phyloP scores from a whole-genome alignment of 805 yeast species.

The Peterozyma toletana region DNA sequence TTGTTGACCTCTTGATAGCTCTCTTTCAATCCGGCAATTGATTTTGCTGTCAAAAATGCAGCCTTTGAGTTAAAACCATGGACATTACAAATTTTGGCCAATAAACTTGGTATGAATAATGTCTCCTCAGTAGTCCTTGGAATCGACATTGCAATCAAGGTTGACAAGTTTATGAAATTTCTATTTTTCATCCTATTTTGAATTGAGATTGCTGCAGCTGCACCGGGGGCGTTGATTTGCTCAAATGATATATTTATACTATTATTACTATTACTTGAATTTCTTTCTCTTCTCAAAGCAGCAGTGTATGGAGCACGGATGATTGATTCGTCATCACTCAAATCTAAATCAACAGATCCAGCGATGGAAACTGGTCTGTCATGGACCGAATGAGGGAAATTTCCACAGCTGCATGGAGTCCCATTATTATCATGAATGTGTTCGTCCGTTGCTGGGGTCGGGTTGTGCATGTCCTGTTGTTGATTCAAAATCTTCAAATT shows the following conservation, averaged over 20 bases:
- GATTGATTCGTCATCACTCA: slow-evolving; percentile 37
- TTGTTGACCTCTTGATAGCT: slow-evolving; percentile 23
- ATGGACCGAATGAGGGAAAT: slow-evolving; percentile 45
- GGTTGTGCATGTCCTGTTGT: neutral
- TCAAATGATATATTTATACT: slow-evolving; percentile 40
- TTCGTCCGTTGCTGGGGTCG: slow-evolving; percentile 17
- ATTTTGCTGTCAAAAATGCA: slow-evolving; percentile 62
- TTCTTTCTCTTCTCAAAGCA: slow-evolving; percentile 1
- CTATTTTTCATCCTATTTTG: slow-evolving; percentile 35
- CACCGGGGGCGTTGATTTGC: slow-evolving; percentile 68
- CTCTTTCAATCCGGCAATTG: slow-evolving; percentile 64
- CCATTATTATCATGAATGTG: slow-evolving; percentile 34
- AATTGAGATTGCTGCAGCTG: slow-evolving; percentile 59
- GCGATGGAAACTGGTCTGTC: slow-evolving; percentile 63
- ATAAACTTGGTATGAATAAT: slow-evolving; percentile 61
- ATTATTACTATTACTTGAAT: neutral
- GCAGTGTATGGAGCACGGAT: slow-evolving; percentile 12
- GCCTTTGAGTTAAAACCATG: slow-evolving; percentile 70
- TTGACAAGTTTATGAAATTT: slow-evolving; percentile 40
- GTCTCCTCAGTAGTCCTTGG: slow-evolving; percentile 80
- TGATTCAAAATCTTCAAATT: neutral
- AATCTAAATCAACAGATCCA: slow-evolving; percentile 45
- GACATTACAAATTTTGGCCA: slow-evolving; percentile 61
- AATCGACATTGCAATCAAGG: slow-evolving; percentile 60
- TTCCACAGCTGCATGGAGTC: slow-evolving; percentile 46